Evolutionary conservation across 176 grass and related monocot genomes (phyloP).

Genomic region (Panicum miliaceum): DNA sequence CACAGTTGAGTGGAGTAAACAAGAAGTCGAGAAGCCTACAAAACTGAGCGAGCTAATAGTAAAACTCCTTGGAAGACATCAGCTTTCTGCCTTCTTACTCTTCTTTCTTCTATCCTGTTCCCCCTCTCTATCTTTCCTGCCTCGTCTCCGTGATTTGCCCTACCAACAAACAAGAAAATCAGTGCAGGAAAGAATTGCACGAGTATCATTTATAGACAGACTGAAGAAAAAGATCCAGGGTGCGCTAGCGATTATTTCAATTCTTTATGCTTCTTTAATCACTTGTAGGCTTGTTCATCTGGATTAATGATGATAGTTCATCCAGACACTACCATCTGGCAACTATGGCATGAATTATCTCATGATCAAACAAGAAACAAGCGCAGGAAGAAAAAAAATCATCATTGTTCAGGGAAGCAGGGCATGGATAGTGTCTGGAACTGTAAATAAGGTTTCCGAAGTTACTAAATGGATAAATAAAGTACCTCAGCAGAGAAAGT

Average conservation of each 20-base stretch:
- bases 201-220: neutral
- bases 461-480: slow-evolving; percentile 23
- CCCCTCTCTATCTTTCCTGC: slow-evolving; percentile 45
- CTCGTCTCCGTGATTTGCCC: slow-evolving; percentile 53
- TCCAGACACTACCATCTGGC: neutral
- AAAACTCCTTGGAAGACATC: slow-evolving; percentile 17
- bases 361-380: slow-evolving; percentile 30
- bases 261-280: neutral
- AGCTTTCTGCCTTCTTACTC: slow-evolving; percentile 53
- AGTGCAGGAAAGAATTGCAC: neutral
- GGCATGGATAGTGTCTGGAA: neutral
- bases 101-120: slow-evolving; percentile 56
- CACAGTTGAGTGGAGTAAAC: slow-evolving; percentile 9
- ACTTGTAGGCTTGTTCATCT: neutral
- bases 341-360: neutral
- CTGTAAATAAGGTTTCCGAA: neutral
- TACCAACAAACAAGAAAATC: slow-evolving; percentile 53
- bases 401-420: neutral
- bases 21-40: slow-evolving; percentile 14
- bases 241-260: neutral
- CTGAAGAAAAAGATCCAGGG: neutral
- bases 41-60: slow-evolving; percentile 13
- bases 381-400: neutral
- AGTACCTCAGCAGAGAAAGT: slow-evolving; percentile 92
- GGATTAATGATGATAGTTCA: neutral